Evolutionary conservation across 2,329 filamentous ascomycete genomes (phyloP).

Genomic region (Stromatinia cepivora): DNA sequence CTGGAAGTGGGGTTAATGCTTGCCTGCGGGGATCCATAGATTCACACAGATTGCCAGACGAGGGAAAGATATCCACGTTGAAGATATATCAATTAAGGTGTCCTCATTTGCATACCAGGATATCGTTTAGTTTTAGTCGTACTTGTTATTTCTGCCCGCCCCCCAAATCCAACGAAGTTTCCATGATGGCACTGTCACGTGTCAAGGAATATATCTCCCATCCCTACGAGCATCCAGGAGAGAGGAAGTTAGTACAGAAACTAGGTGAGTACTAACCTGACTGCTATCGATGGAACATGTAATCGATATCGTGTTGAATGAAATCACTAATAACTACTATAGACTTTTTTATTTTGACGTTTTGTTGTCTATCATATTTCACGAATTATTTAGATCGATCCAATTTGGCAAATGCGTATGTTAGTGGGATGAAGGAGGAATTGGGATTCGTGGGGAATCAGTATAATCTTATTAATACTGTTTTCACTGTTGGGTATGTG

Average conservation of each 20-base stretch:
- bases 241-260: slow-evolving; percentile 25
- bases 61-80: not conserved
- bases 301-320: too few species aligned
- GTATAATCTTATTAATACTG: slow-evolving; percentile 53
- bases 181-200: slow-evolving; percentile 14
- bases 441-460: slow-evolving; percentile 48
- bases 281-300: not conserved
- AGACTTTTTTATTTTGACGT: slow-evolving; percentile 27
- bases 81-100: slow-evolving; percentile 3
- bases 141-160: not conserved
- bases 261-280: not conserved
- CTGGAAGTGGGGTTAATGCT: slow-evolving; percentile 9
- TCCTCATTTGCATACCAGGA: not conserved
- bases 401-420: slow-evolving; percentile 45
- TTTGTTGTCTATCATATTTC: slow-evolving; percentile 34
- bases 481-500: slow-evolving; percentile 42
- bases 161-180: not conserved
- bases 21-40: slow-evolving; percentile 1
- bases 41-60: not conserved
- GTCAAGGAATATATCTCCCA: slow-evolving; percentile 19
- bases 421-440: slow-evolving; percentile 51
- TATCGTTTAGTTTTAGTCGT: not conserved
- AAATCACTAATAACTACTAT: not conserved
- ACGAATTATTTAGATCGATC: slow-evolving; percentile 39
- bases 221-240: slow-evolving; percentile 21